Conservation (phyloP, 768 basidiomycete genomes). For the Krasilnikovozyma curviuscula region DNA sequence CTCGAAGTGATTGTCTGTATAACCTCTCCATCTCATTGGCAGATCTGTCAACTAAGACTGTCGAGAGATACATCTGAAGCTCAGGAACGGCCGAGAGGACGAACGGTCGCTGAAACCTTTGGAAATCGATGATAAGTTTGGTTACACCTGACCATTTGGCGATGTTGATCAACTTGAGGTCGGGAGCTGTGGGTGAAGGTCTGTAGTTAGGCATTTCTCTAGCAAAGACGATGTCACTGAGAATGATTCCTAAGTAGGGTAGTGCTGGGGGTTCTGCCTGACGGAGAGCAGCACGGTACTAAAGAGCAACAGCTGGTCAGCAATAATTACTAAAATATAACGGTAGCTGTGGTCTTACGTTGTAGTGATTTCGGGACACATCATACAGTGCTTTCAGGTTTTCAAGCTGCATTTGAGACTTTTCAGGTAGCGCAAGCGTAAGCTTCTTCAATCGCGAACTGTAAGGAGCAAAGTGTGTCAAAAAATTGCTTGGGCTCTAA, state of each 20-base stretch:
- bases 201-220: constrained; percentile 77
- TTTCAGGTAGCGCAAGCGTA: too few relatives aligned
- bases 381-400: constrained; percentile 67
- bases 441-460: too few relatives aligned
- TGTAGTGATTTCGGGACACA: constrained; percentile 35
- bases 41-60: too few relatives aligned
- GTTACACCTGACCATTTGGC: constrained; percentile 88
- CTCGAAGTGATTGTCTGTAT: too few relatives aligned
- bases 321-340: too few relatives aligned
- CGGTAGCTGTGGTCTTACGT: constrained; percentile 8
- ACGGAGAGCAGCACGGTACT: constrained; percentile 64
- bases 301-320: too few relatives aligned
- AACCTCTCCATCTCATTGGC: too few relatives aligned
- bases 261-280: constrained; percentile 77
- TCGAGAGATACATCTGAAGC: too few relatives aligned
- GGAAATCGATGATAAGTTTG: constrained; percentile 55
- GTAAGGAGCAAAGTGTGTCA: too few relatives aligned
- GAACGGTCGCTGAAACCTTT: constrained; percentile 52
- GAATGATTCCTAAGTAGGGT: constrained; percentile 65
- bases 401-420: constrained; percentile 63
- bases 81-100: constrained; percentile 74
- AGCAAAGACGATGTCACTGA: constrained; percentile 76
- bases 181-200: constrained; percentile 51
- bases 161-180: constrained; percentile 75
- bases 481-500: too few relatives aligned